These are phyloP conservation scores for Aspergillus oerlinghausenensis DNA, from an alignment of 2,329 filamentous ascomycete genomes.

Conservation along the genomic window DNA sequence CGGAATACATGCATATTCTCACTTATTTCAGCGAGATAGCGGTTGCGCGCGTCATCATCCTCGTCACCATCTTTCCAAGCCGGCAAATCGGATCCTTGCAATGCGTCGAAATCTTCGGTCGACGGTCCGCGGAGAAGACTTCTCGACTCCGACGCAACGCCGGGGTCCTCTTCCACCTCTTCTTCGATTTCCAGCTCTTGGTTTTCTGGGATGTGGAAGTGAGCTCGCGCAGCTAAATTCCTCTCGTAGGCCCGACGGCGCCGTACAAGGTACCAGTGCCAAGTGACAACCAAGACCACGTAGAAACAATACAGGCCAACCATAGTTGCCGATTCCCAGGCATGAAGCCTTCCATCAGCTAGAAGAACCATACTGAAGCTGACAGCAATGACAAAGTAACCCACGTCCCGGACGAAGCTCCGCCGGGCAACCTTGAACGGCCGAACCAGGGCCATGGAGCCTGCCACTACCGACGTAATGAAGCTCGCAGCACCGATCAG, in stretches of 20 bases:
- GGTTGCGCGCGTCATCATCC: constrained; percentile 52
- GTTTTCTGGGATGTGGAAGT: constrained; percentile 60
- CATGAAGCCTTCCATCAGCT: constrained; percentile 72
- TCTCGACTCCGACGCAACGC: constrained; percentile 42
- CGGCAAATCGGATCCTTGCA: constrained; percentile 51
- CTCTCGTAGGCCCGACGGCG: constrained; percentile 58
- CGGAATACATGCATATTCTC: constrained; percentile 89
- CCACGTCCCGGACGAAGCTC: constrained; percentile 86
- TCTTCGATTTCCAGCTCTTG: constrained; percentile 57
- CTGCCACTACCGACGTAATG: constrained; percentile 92
- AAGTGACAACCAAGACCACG: constrained; percentile 78
- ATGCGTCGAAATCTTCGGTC: constrained; percentile 59
- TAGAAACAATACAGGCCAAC: constrained; percentile 89
- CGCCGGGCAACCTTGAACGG: constrained; percentile 88
- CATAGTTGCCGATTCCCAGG: constrained; percentile 91
- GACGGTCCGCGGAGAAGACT: constrained; percentile 47
- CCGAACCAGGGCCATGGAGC: constrained; percentile 93
- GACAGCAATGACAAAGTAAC: constrained; percentile 85
- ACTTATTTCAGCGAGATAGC: constrained; percentile 72
- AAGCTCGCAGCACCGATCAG: constrained; percentile 92
- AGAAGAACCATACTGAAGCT: constrained; percentile 84
- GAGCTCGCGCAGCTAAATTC: constrained; percentile 68
- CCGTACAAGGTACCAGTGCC: constrained; percentile 80
- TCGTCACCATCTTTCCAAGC: constrained; percentile 51
- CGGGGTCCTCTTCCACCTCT: constrained; percentile 50